A percentile compares a stretch with the other conserved stretches of the same genome.
These are phyloP conservation scores for Leccinum arenicola DNA, from an alignment of 768 basidiomycete genomes.

Conservation along the genomic window DNA sequence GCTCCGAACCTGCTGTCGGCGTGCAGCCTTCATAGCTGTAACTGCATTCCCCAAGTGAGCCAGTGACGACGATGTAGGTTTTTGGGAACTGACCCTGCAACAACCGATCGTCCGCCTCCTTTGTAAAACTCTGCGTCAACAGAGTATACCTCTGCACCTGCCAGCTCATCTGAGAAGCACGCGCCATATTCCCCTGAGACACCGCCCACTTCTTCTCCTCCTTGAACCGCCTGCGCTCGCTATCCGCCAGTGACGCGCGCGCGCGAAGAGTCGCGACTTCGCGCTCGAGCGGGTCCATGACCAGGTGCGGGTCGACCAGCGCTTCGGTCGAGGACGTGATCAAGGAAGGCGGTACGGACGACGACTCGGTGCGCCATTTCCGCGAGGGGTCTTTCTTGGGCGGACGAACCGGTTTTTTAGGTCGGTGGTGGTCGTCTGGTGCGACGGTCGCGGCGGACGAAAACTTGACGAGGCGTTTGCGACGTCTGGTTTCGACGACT, in stretches of 20 bases:
- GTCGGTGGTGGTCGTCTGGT: slow-evolving; percentile 4
- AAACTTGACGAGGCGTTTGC: slow-evolving; percentile 48
- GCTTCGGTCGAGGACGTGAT: slow-evolving; percentile 67
- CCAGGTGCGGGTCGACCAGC: slow-evolving; percentile 53
- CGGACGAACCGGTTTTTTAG: slow-evolving; percentile 26
- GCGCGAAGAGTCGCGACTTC: slow-evolving; percentile 75
- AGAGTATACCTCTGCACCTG: slow-evolving; percentile 79
- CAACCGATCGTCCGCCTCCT: slow-evolving; percentile 70
- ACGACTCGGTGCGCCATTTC: slow-evolving; percentile 32
- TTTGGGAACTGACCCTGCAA: slow-evolving; percentile 49
- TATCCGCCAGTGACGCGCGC: slow-evolving; percentile 78
- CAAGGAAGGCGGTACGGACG: slow-evolving; percentile 44
- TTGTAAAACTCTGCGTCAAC: slow-evolving; percentile 76
- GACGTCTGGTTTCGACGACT: slow-evolving; percentile 22
- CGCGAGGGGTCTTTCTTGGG: slow-evolving; percentile 28
- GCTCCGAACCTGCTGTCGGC: slow-evolving; percentile 10
- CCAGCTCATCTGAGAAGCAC: slow-evolving; percentile 79
- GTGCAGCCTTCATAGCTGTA: slow-evolving; percentile 25
- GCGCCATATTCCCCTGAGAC: slow-evolving; percentile 70
- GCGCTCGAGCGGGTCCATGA: slow-evolving; percentile 64
- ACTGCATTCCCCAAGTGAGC: slow-evolving; percentile 20
- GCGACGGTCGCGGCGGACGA: slow-evolving; percentile 30
- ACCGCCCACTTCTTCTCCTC: slow-evolving; percentile 88
- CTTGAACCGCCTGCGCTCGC: slow-evolving; percentile 76
- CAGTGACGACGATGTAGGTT: neutral